Evolutionary conservation across 768 basidiomycete genomes (phyloP).

Genomic region (Lepiota venenata): DNA sequence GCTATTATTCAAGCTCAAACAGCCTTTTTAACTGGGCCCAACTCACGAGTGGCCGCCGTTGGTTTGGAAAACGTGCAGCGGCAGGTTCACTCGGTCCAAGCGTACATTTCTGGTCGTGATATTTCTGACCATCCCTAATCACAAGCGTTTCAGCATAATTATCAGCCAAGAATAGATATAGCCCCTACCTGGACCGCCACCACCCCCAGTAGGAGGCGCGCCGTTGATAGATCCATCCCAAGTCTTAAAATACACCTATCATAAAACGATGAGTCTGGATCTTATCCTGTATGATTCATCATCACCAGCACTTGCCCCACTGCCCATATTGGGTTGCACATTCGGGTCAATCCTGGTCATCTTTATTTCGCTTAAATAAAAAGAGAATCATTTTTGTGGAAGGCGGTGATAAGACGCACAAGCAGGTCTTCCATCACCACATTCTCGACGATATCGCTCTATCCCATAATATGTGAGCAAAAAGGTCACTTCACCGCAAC

Average conservation of each 20-base stretch:
- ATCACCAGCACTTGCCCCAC: constrained; percentile 37
- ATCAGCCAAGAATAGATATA: not conserved
- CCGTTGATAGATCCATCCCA: constrained; percentile 53
- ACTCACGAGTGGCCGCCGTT: constrained; percentile 12
- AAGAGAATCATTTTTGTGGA: not conserved
- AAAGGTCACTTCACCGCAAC: too few species aligned
- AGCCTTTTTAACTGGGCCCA: constrained; percentile 24
- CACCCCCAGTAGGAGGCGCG: constrained; percentile 52
- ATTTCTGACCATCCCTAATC: constrained; percentile 42
- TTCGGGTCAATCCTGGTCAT: constrained; percentile 43
- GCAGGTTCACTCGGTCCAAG: constrained; percentile 39
- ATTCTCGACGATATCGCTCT: constrained; percentile 34
- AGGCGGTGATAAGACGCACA: not conserved
- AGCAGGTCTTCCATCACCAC: constrained; percentile 19
- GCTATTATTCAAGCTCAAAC: constrained; percentile 30
- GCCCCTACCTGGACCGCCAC: constrained; percentile 47
- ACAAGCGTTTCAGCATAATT: constrained; percentile 3
- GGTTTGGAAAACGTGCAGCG: constrained; percentile 9
- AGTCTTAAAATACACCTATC: constrained; percentile 53
- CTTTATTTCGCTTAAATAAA: constrained; percentile 20
- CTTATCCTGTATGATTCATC: not conserved
- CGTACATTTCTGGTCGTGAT: constrained; percentile 38
- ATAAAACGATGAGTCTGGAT: not conserved
- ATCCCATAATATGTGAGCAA: not conserved
- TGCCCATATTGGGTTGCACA: constrained; percentile 56